Evolutionary conservation across 371 early-diverging fungal genomes (phyloP), one percentile per base, ranked within the genome.

Genomic region (Syncephalastrum racemosum): DNA sequence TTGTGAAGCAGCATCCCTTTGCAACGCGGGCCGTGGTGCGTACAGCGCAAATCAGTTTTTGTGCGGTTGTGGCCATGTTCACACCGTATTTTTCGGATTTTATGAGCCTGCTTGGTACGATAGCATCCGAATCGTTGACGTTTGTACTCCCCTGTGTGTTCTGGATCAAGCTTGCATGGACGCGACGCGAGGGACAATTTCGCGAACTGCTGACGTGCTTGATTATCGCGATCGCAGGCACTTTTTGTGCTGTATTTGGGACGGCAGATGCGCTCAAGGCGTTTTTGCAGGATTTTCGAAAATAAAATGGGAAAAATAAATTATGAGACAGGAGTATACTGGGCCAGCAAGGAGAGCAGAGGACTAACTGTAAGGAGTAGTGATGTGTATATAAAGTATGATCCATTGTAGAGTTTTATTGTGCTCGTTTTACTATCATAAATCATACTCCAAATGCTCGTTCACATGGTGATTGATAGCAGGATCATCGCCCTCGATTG

Each of bases 111-210:
- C 60, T 94, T 20, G 93, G 95, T 8, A 90, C 92, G 4, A 55
- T 92, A n/a, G 80, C 88, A 15, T 86, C 83, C 27, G 87, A 86
- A 42, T 70, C 85, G 58, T 75, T 92, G 44, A 84, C 90, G 12
- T 93, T 93, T 68, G 84, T 95, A 16, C 75, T 93, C 50, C 95
- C 95, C 0, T 79, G 89, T 19, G 59, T 90, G 16, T 92, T 88
- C 66, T 88, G 91, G 70, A 68, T 89, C 20, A 82, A 84, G 59
- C 66, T 94, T n/a, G 88, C 77, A 66, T 78, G 82, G 74, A 31
- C 36, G 10, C 36, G 36, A 12, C 27, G 66, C 18, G 63, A 56
- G 15, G 73, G 85, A 3, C 54, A 75, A 6, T 53, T 62, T 36
- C 45, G 63, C 14, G 88, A 89, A 58, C 71, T 82, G 36, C 47